phyloP scores from a whole-genome alignment of 228 moss, liverwort and hornwort species.

The Sphagnum fallax region DNA sequence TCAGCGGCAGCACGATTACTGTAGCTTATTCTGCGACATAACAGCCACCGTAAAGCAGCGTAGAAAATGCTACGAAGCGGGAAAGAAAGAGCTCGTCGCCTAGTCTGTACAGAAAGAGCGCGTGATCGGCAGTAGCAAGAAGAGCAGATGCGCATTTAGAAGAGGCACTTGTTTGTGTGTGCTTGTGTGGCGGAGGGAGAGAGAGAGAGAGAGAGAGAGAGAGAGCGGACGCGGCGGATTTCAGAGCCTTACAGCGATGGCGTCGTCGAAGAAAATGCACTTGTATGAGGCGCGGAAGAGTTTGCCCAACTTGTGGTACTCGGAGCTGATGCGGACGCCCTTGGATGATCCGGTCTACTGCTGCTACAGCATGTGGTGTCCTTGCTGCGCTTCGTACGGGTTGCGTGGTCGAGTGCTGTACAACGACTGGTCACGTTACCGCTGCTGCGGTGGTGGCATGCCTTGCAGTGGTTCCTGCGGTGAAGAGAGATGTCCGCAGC shows the following conservation, averaged over 20 bases:
- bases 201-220: no score
- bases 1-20: no score
- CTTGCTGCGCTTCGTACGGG: conserved; percentile 66
- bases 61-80: no score
- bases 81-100: no score
- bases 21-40: no score
- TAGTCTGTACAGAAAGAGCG: no score
- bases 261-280: conserved; percentile 37
- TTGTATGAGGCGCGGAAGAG: conserved; percentile 40
- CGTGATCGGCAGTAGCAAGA: no score
- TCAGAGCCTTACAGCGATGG: conserved; percentile 18
- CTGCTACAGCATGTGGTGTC: conserved; percentile 70
- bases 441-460: conserved; percentile 76
- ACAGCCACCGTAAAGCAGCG: no score
- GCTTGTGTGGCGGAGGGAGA: no score
- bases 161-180: no score
- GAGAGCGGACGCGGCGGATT: no score
- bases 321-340: conserved; percentile 20
- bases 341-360: conserved; percentile 34
- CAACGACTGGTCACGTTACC: conserved; percentile 84
- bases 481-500: conserved; percentile 54
- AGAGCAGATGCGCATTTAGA: no score
- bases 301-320: conserved; percentile 44
- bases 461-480: conserved; percentile 92
- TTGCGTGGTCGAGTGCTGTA: conserved; percentile 74